Conservation (phyloP, 2,329 filamentous ascomycete genomes). For the Penicillium hordei region DNA sequence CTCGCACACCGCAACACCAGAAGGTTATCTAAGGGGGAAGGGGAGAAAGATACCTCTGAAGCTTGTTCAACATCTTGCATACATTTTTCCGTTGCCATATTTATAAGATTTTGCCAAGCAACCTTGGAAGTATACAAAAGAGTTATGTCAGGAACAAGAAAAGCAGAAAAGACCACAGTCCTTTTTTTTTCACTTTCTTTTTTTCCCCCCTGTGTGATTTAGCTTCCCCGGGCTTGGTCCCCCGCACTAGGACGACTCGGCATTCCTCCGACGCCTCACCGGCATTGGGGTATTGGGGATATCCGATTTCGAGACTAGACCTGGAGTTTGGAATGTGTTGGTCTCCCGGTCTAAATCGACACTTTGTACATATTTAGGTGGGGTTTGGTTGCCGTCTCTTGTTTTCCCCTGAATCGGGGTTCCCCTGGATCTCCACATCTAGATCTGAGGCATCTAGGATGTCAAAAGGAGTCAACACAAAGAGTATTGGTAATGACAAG, state of each 20-base stretch:
- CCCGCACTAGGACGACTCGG: conserved; percentile 21
- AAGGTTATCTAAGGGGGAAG: neutral
- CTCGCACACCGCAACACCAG: neutral
- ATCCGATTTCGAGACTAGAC: neutral
- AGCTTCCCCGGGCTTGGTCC: conserved; percentile 15
- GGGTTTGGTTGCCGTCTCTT: neutral
- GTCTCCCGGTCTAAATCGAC: too few relatives aligned
- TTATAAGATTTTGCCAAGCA: conserved; percentile 1
- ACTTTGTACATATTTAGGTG: neutral
- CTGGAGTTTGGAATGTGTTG: neutral
- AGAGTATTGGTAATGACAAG: neutral
- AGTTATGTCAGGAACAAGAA: neutral
- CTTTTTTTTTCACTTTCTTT: conserved; percentile 8
- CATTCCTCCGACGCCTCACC: conserved; percentile 13
- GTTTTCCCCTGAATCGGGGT: neutral
- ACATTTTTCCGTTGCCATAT: conserved; percentile 24
- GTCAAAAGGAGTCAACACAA: neutral
- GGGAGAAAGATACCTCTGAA: conserved; percentile 14
- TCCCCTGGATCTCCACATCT: conserved; percentile 6
- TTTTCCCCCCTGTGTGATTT: conserved; percentile 9
- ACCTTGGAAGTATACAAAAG: neutral
- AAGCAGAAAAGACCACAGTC: neutral
- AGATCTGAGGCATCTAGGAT: neutral
- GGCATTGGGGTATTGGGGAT: neutral
- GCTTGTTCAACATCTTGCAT: conserved; percentile 16